Conservation (phyloP, 805 yeast genomes). For the Hanseniaspora valbyensis region DNA sequence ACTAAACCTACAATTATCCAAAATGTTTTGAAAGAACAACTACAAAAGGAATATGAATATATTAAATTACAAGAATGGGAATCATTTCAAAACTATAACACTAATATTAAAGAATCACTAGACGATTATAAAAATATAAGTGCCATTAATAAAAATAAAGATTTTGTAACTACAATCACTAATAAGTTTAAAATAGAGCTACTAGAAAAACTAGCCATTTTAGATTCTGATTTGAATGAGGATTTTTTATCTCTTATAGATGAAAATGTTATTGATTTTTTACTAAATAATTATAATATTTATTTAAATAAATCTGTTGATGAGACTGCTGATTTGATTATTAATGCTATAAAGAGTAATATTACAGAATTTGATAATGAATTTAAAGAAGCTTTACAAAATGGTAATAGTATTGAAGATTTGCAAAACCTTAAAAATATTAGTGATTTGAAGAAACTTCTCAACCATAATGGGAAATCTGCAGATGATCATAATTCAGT, state of each 20-base stretch:
- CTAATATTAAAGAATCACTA: slow-evolving; percentile 3
- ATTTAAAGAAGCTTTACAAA: background rate
- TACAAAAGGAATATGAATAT: slow-evolving; percentile 30
- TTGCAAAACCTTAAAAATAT: background rate
- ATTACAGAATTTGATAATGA: background rate
- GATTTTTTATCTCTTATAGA: background rate
- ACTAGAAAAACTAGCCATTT: background rate
- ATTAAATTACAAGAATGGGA: slow-evolving; percentile 30
- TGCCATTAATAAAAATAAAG: background rate
- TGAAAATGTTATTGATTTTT: background rate
- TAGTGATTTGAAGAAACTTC: background rate
- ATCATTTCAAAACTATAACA: slow-evolving; percentile 28
- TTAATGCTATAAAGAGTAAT: background rate
- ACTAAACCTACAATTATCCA: slow-evolving; percentile 18
- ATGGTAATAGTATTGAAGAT: background rate
- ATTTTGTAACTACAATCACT: background rate
- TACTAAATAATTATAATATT: background rate
- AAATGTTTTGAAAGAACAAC: slow-evolving; percentile 23
- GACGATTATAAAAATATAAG: background rate
- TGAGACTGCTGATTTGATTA: background rate
- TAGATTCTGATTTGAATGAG: background rate
- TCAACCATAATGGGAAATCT: background rate
- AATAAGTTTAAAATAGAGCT: background rate
- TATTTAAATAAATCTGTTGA: background rate
- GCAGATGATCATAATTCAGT: too few relatives aligned